Percentiles rank a stretch among this genome's conserved stretches.
Evolutionary conservation across 2,329 filamentous ascomycete species (phyloP).

Genomic region (Fusarium sublunatum): DNA sequence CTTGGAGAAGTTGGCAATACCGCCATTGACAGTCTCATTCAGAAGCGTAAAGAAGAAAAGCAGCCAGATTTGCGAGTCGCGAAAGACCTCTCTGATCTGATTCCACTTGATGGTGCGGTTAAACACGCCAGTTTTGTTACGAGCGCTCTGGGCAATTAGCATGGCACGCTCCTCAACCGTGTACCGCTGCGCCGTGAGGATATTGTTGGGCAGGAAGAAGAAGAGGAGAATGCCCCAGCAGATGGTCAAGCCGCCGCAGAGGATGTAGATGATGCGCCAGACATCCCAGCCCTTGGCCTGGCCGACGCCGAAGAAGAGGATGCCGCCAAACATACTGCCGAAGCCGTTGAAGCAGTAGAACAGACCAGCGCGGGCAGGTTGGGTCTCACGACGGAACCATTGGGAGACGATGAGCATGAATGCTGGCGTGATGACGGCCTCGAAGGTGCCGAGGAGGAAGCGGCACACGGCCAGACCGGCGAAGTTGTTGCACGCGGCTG

Average conservation of each 20-base stretch:
- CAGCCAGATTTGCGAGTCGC: conserved; percentile 64
- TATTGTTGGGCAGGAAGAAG: conserved; percentile 60
- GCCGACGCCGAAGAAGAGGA: conserved; percentile 64
- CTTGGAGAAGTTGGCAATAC: conserved; percentile 68
- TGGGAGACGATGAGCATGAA: conserved; percentile 64
- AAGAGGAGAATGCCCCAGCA: conserved; percentile 60
- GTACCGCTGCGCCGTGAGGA: conserved; percentile 51
- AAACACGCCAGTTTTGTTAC: conserved; percentile 60
- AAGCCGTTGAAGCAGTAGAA: conserved; percentile 58
- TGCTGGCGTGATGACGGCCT: conserved; percentile 61
- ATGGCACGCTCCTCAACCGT: conserved; percentile 50
- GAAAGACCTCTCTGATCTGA: conserved; percentile 61
- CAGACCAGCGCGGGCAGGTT: conserved; percentile 59
- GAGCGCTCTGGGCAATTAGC: conserved; percentile 71
- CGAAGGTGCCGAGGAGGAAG: conserved; percentile 60
- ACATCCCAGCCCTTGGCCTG: conserved; percentile 59
- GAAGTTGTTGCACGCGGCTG: conserved; percentile 56
- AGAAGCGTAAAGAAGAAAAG: conserved; percentile 65
- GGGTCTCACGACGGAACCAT: conserved; percentile 60
- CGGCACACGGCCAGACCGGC: conserved; percentile 58
- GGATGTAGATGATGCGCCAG: conserved; percentile 66
- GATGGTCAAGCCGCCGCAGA: conserved; percentile 61
- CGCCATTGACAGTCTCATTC: conserved; percentile 66
- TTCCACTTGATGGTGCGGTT: conserved; percentile 61
- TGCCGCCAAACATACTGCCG: conserved; percentile 57